These are phyloP conservation scores for Paraurostyla sp. DNA, from an alignment of 73 alveolate species.

Conservation along the genomic window DNA sequence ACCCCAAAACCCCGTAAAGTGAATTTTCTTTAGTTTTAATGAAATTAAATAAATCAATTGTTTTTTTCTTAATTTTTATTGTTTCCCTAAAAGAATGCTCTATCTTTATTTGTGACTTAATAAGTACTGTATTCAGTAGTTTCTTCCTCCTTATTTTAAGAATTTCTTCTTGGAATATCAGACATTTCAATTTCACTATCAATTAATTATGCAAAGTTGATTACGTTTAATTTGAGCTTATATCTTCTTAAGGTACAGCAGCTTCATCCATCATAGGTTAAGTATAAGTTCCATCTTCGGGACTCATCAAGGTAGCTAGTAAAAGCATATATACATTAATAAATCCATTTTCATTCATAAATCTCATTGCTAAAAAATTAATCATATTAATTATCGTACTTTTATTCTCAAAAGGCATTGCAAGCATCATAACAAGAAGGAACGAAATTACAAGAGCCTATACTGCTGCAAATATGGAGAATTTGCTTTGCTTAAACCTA, in stretches of 20 bases:
- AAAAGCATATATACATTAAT: background rate
- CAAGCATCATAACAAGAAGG: background rate
- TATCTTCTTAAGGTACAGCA: background rate
- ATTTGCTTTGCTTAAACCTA: background rate
- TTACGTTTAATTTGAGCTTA: background rate
- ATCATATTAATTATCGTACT: background rate
- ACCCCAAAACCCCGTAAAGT: too few relatives aligned
- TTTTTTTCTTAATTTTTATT: background rate
- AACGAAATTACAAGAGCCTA: background rate
- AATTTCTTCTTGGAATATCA: background rate
- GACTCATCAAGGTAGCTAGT: background rate
- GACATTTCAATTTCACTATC: background rate
- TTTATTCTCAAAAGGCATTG: background rate
- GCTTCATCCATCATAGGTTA: background rate
- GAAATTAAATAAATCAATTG: background rate
- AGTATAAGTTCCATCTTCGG: background rate
- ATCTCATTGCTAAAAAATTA: background rate
- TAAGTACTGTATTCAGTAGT: background rate
- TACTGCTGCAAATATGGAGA: background rate
- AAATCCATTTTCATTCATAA: conserved; percentile 8
- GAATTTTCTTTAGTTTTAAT: too few relatives aligned
- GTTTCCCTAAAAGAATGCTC: background rate
- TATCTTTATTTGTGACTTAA: background rate
- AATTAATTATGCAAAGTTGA: background rate
- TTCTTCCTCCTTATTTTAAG: background rate